Evolutionary conservation across 1,139 yeast genomes (phyloP), one percentile per base, ranked within the genome.

Genomic region (Yamadazyma mexicana): DNA sequence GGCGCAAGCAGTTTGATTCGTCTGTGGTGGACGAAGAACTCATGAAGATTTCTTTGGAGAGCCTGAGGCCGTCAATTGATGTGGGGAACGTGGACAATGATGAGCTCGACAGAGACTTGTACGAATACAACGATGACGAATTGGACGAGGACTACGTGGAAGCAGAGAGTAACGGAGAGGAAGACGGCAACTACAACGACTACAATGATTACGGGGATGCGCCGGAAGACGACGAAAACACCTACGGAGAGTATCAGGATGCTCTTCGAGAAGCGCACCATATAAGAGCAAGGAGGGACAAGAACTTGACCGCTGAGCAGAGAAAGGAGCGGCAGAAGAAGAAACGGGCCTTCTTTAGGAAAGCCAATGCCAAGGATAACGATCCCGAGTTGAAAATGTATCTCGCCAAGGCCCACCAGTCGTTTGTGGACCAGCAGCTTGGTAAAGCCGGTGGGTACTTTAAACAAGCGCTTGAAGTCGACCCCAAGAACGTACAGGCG

Each of bases 401-500:
- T 37, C 60, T 87, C 27, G 81, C 94, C 4, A 71, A 73, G 49
- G 96, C 95, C 1, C 86, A 87, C 54, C 91, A 83, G 51, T 85
- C 87, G 0, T 89, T 82, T 66, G 95, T 84, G 1, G 58, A 75
- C 8, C 75, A 75, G 37, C 83, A 87, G 49, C 72, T 79, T 29
- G 81, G 76, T 30, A 74, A 66, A 2, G 97, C 98, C 0, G 75
- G 82, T 49, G 69, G 75, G 35, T 60, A 80, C 39, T 84, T 83
- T 49, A 72, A 77, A 35, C 91, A 87, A 51, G 95, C 89, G 8
- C 81, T 92, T 48, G 77, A 81, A 47, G 69, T 77, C 43, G 97
- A 92, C 54, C 82, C 87, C 9, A 77, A 77, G 47, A 87, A 88
- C 49, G 83, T 81, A 59, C 77, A 83, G 42, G 97, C 98, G 0